Evolutionary conservation across 805 yeast genomes (phyloP), one percentile per base, ranked within the genome.

Genomic region (Yamadazyma sp.): DNA sequence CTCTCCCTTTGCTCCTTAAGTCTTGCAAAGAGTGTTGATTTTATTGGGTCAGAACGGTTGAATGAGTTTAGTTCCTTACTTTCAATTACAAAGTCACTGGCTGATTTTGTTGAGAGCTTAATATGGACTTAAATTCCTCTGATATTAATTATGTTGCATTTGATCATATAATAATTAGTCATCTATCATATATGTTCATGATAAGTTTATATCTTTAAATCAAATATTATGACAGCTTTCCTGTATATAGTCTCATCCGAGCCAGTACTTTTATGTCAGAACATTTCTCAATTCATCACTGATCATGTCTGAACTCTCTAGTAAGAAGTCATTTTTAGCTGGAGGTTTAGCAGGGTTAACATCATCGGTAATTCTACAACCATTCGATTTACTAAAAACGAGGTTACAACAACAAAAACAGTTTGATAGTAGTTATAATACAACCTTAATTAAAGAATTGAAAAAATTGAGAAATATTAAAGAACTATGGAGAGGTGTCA

Each of bases 401-500:
- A 61, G 98, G 43, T 68, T 87, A 7, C 98, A 67, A 47, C 71
- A 67, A 48, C 70, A 67, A 31, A 53, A 49, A 31, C 34, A 38
- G 10, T 41, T 50, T 13, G 43, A 52, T 27, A 32, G 45, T 20
- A 25, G 28, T 9, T 50, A 45, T 29, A 47, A 55, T 23, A 51
- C 70, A 10, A 55, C 64, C 9, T 46, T 68, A 31, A 17, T 69
- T 10, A 62, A 56, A 35, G 72, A 73, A 30, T 45, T 82, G 7
- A 57, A 60, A 44, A 70, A 65, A 37, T 50, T 68, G 27, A 53
- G 63, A 29, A 56, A 64, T 14, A 37, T 69, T 17, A 56, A 54
- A 31, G 78, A 80, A 33, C 65, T 89, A 25, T 93, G 98, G 98
- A 72, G 96, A 36, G 98, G 98, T 0, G 91, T 96, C 0, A 50